These are phyloP conservation scores for Vachellia collinsii DNA, from an alignment of 306 rosid genomes.

Conservation along the genomic window DNA sequence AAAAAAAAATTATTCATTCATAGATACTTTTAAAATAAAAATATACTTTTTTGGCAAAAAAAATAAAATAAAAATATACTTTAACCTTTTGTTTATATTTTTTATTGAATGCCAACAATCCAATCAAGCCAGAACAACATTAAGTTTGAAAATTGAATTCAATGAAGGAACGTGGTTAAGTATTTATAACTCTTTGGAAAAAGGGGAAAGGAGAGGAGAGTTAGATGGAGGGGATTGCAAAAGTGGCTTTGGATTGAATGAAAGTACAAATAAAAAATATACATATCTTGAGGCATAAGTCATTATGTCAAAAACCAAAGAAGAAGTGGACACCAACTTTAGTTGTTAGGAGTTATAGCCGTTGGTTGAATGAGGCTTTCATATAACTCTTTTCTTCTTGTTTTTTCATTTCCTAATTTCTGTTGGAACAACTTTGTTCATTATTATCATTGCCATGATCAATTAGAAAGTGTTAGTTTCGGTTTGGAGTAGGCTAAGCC, in stretches of 20 bases:
- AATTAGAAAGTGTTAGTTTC: conserved; percentile 25
- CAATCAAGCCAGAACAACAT: background rate
- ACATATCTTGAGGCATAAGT: background rate
- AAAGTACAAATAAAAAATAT: background rate
- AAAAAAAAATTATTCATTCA: no score
- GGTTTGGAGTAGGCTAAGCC: conserved; percentile 41
- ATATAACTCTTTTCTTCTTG: background rate
- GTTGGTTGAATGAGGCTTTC: conserved; percentile 12
- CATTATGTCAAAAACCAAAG: background rate
- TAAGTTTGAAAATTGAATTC: background rate
- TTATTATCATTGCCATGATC: conserved; percentile 1
- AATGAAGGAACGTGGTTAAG: background rate
- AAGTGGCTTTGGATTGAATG: background rate
- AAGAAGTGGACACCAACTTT: background rate
- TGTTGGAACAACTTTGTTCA: conserved; percentile 53
- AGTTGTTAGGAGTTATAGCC: conserved; percentile 5
- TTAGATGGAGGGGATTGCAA: background rate
- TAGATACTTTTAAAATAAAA: no score
- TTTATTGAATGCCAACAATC: background rate
- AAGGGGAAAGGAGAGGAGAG: background rate
- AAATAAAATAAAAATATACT: no score
- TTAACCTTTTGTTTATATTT: no score
- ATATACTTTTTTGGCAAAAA: no score
- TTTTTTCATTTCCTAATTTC: background rate
- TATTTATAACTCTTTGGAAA: background rate